Evolutionary conservation across 164 flowering plant species (phyloP).

Genomic region (Vitis rupestris): DNA sequence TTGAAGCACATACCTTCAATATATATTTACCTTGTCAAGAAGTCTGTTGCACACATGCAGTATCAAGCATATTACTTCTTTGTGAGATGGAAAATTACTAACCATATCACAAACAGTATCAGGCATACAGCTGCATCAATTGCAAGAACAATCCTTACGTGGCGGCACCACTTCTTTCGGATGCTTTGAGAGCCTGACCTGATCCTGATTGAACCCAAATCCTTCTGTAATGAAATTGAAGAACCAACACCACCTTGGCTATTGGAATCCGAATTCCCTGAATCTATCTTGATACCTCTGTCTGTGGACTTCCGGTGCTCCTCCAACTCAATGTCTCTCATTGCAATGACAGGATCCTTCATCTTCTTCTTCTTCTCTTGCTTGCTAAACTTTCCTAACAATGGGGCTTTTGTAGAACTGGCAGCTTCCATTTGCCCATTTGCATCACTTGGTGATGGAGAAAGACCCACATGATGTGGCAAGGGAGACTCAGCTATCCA

Average conservation of each 20-base stretch:
- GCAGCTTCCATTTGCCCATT: conserved; percentile 33
- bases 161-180: conserved; percentile 65
- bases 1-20: no score
- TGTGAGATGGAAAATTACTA: conserved; percentile 45
- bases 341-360: conserved; percentile 47
- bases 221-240: conserved; percentile 47
- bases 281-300: conserved; percentile 45
- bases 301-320: conserved; percentile 59
- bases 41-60: no score
- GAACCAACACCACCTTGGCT: conserved; percentile 34
- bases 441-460: conserved; percentile 33
- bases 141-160: conserved; percentile 64
- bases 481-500: conserved; percentile 23
- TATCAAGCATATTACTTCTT: no score
- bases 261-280: conserved; percentile 27
- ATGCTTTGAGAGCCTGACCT: conserved; percentile 45
- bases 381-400: conserved; percentile 54
- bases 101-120: conserved; percentile 63
- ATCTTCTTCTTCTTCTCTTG: conserved; percentile 54
- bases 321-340: conserved; percentile 50
- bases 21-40: no score
- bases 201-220: conserved; percentile 39
- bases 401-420: conserved; percentile 60
- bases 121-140: conserved; percentile 68
- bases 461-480: conserved; percentile 18